Evolutionary conservation across 2,329 filamentous ascomycete genomes (phyloP), one percentile per base, ranked within the genome.

Genomic region (Fusarium torulosum): DNA sequence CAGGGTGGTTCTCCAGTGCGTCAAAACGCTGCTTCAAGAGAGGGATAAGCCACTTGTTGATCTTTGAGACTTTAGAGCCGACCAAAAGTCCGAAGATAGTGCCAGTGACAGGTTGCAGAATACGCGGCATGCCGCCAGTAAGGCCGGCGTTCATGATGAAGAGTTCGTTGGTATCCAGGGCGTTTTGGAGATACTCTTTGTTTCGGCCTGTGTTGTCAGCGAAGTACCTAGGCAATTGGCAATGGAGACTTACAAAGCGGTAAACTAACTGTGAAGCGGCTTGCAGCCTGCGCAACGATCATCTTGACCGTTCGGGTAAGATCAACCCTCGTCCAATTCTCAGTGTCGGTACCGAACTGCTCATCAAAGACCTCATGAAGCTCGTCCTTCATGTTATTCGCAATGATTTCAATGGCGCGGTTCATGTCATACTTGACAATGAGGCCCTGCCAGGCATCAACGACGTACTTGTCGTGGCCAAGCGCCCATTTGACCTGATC

Each of bases 401-500:
- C 75, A 3, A 80, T 66, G 5, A 63, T 75, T 53, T 80, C 77
- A n/a, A 80, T 63, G 5, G 73, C 68, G 1, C 64, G 60, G 62
- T 77, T 80, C 17, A 81, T 44, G 7, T 80, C 76, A 8, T 70
- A 76, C 72, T 78, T 80, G 44, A 81, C 73, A 4, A 80, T 56
- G 25, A 66, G 35, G 0, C 75, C 77, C 35, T 78, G 78, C 76
- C 80, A 79, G 1, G 75, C 65, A 51, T 82, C 80, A 5, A 46
- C 37, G 13, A 77, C 72, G 14, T 78, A 75, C 27, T 74, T 72
- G 1, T 63, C 59, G 45, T 81, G 72, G 0, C 82, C 82, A 2
- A 82, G 69, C 4, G 75, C 78, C 62, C 80, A 79, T 15, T 71
- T 63, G 1, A 76, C 69, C 53, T 81, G 78, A 7, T 81, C 76